Conservation (phyloP, 1,284 basidiomycete genomes). For the Trametes sp. region DNA sequence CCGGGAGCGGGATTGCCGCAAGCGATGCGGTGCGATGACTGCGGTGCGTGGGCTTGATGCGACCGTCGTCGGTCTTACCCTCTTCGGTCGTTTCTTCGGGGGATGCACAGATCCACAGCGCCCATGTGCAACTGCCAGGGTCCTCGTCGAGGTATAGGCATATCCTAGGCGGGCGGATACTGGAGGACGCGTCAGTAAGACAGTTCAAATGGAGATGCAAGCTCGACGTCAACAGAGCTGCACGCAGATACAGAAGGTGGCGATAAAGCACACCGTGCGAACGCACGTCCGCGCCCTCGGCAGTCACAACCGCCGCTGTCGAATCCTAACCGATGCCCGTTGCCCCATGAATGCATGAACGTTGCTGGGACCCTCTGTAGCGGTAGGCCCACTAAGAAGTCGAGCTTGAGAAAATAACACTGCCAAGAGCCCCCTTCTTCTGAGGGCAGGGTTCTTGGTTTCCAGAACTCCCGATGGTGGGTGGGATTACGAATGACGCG, state of each 20-base stretch:
- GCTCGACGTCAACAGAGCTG: neutral
- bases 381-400: neutral
- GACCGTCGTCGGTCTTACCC: neutral
- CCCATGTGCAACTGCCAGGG: neutral
- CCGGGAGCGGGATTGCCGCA: conserved; percentile 8
- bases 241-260: neutral
- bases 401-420: neutral
- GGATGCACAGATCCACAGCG: neutral
- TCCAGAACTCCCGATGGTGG: neutral
- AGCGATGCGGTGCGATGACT: conserved; percentile 6
- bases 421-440: conserved; percentile 1
- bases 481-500: conserved; percentile 5
- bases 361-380: neutral
- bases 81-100: neutral
- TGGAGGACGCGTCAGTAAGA: neutral
- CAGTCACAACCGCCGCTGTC: neutral
- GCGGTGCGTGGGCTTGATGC: conserved; percentile 7
- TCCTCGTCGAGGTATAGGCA: neutral
- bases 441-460: conserved; percentile 2
- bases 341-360: neutral
- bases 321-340: neutral
- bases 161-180: neutral
- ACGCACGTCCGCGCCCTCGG: neutral
- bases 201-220: neutral
- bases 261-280: neutral